Percentiles rank a stretch among this genome's conserved stretches.
phyloP scores from a whole-genome alignment of 1,139 yeast species.

The Kodamaea derodonti region DNA sequence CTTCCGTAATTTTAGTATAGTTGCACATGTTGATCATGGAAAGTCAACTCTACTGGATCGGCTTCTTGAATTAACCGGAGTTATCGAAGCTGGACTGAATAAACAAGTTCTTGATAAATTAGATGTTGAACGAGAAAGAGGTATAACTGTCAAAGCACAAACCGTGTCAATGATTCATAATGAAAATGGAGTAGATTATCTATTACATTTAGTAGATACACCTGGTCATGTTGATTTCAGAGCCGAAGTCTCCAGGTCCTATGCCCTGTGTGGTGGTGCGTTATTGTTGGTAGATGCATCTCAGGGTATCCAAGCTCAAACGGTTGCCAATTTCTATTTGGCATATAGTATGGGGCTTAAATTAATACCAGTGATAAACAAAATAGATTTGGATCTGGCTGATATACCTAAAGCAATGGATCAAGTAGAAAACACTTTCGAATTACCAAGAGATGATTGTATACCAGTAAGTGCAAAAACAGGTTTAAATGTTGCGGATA shows the following conservation, averaged over 20 bases:
- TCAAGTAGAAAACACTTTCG: constrained; percentile 82
- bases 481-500: constrained; percentile 70
- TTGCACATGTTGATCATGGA: constrained; percentile 97
- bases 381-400: constrained; percentile 86
- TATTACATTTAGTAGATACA: constrained; percentile 89
- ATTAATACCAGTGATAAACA: constrained; percentile 85
- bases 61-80: constrained; percentile 82
- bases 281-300: constrained; percentile 86
- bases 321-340: constrained; percentile 89
- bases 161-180: constrained; percentile 90
- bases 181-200: constrained; percentile 58
- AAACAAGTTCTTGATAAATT: constrained; percentile 87
- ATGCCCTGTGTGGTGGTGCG: constrained; percentile 97
- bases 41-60: constrained; percentile 90
- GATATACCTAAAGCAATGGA: constrained; percentile 77
- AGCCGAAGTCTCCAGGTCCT: constrained; percentile 88
- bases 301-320: constrained; percentile 97
- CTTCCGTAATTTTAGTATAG: constrained; percentile 88
- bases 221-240: constrained; percentile 98
- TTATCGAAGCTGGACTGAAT: constrained; percentile 69
- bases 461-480: constrained; percentile 91
- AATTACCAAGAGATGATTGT: constrained; percentile 69
- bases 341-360: constrained; percentile 84
- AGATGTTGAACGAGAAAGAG: constrained; percentile 44
- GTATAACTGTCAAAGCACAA: constrained; percentile 95